phyloP scores from a whole-genome alignment of 179 eudicot genomes.

The Spergularia azorica region DNA sequence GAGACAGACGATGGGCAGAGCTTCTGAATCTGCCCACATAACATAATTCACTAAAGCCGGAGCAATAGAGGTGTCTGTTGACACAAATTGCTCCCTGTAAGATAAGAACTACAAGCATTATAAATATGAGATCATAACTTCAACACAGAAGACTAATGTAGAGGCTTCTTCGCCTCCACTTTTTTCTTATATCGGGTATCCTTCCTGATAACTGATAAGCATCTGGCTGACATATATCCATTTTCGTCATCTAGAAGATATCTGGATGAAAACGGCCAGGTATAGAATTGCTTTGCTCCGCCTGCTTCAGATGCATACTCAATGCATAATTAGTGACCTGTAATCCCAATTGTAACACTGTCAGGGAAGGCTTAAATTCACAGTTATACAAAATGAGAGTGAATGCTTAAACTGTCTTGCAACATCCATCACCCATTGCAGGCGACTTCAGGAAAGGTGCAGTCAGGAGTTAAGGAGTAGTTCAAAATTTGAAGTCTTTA shows the following conservation, averaged over 20 bases:
- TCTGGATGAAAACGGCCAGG: slow-evolving; percentile 51
- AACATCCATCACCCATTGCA: neutral
- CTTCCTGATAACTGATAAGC: neutral
- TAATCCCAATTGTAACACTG: neutral
- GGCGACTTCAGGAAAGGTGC: too few species aligned
- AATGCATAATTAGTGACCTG: slow-evolving; percentile 61
- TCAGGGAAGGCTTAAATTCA: neutral
- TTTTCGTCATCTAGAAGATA: slow-evolving; percentile 37
- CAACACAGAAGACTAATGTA: neutral
- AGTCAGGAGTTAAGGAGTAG: neutral
- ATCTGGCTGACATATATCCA: slow-evolving; percentile 1
- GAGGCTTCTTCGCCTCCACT: slow-evolving; percentile 4
- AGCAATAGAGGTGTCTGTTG: neutral
- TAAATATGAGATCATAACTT: slow-evolving; percentile 9
- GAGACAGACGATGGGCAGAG: neutral
- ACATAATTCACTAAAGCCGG: neutral
- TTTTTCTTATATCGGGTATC: neutral
- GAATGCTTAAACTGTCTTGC: neutral
- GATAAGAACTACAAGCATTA: neutral
- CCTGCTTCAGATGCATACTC: slow-evolving; percentile 53
- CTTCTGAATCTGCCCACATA: neutral
- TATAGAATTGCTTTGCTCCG: slow-evolving; percentile 48
- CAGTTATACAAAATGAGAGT: neutral
- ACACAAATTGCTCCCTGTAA: slow-evolving; percentile 5
- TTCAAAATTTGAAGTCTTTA: neutral